These are phyloP conservation scores for Chaetomium globosum DNA, from an alignment of 2,329 filamentous ascomycete genomes.

Conservation along the genomic window DNA sequence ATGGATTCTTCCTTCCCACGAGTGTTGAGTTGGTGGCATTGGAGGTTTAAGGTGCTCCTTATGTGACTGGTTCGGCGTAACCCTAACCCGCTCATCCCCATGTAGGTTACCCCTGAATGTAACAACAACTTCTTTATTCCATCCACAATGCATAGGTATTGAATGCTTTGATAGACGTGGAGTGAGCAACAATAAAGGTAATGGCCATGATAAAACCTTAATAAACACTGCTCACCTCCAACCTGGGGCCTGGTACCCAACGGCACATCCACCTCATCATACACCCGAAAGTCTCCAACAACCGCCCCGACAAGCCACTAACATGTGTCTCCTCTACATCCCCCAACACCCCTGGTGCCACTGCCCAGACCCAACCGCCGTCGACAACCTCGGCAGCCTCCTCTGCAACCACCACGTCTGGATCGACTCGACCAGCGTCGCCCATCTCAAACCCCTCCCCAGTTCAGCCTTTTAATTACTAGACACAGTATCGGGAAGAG, in stretches of 20 bases:
- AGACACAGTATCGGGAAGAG: too few species aligned
- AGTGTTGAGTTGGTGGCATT: too few species aligned
- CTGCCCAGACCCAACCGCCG: conserved; percentile 10
- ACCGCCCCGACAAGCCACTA: not conserved
- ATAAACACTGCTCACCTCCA: not conserved
- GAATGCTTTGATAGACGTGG: not conserved
- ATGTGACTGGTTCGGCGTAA: too few species aligned
- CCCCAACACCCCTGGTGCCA: conserved; percentile 20
- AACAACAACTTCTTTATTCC: not conserved
- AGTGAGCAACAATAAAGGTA: not conserved
- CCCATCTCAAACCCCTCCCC: not conserved
- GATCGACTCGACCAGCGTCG: not conserved
- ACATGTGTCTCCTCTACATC: conserved; percentile 19
- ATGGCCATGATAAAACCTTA: not conserved
- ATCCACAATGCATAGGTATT: not conserved
- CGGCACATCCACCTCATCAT: not conserved
- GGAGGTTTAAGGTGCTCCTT: too few species aligned
- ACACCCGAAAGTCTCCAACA: not conserved
- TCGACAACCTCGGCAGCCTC: not conserved
- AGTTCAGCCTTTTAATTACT: too few species aligned
- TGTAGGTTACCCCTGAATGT: not conserved
- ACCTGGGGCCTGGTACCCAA: too few species aligned
- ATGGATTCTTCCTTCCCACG: too few species aligned
- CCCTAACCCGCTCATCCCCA: too few species aligned
- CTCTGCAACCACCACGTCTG: conserved; percentile 19